Conservation (phyloP, 2,329 filamentous ascomycete species). For the Apiospora malaysiana region DNA sequence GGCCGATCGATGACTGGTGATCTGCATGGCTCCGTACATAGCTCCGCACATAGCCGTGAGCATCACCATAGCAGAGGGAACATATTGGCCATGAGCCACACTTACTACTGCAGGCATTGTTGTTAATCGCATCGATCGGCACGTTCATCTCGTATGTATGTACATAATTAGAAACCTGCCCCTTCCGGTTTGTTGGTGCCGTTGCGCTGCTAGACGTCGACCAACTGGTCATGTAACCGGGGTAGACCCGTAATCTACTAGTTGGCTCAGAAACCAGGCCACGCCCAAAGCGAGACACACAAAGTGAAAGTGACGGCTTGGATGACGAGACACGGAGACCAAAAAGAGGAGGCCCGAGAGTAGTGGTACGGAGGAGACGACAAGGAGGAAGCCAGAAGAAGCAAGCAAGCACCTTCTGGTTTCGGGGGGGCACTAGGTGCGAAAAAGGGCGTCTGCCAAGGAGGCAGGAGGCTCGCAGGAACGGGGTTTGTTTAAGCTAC, state of each 20-base stretch:
- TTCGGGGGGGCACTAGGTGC: too few species aligned
- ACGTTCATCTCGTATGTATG: neutral
- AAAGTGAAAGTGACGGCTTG: neutral
- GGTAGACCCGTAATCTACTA: constrained; percentile 11
- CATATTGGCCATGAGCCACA: neutral
- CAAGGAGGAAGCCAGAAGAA: neutral
- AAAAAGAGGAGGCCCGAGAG: neutral
- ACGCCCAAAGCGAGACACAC: neutral
- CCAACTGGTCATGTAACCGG: neutral
- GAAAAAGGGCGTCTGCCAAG: too few species aligned
- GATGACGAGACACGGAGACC: neutral
- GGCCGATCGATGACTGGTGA: neutral
- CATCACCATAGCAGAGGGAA: neutral
- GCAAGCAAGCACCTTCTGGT: too few species aligned
- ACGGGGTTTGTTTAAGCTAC: too few species aligned
- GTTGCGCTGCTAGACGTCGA: neutral
- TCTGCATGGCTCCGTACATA: neutral
- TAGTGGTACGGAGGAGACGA: too few species aligned
- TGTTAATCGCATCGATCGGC: constrained; percentile 7
- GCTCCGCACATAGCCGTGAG: neutral
- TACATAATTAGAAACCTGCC: constrained; percentile 4
- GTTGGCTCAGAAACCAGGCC: neutral
- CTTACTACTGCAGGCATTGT: neutral
- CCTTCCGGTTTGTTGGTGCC: neutral
- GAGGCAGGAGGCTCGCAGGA: too few species aligned